Conservation (phyloP, 257 asterid species). For the Solanum infundibuliforme region DNA sequence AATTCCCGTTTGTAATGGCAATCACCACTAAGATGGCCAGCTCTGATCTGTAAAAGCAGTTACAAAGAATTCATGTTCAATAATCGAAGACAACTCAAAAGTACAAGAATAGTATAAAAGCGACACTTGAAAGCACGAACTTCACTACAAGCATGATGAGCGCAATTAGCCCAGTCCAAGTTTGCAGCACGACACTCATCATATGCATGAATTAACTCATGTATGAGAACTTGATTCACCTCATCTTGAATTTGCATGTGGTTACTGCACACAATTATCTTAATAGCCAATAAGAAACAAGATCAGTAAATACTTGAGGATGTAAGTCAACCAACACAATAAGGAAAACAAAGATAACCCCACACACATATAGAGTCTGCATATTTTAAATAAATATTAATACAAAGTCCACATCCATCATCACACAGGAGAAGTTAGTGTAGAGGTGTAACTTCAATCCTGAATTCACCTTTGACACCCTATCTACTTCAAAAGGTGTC, state of each 20-base stretch:
- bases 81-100: background rate
- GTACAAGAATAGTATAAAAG: background rate
- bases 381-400: background rate
- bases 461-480: background rate
- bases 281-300: background rate
- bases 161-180: slow-evolving; percentile 74
- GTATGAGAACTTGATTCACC: slow-evolving; percentile 82
- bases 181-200: slow-evolving; percentile 84
- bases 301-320: background rate
- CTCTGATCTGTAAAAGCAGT: slow-evolving; percentile 50
- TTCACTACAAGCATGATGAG: slow-evolving; percentile 95
- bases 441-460: background rate
- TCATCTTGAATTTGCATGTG: slow-evolving; percentile 70
- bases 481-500: background rate
- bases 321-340: background rate
- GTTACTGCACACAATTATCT: slow-evolving; percentile 72
- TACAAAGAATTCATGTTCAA: background rate
- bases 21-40: slow-evolving; percentile 92
- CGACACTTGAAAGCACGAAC: slow-evolving; percentile 15
- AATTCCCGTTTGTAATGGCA: slow-evolving; percentile 85
- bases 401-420: background rate
- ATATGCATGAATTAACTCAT: slow-evolving; percentile 93
- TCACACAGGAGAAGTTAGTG: background rate
- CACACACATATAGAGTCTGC: background rate
- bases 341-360: background rate